A percentile compares a stretch with the other conserved stretches of the same genome.
phyloP scores from a whole-genome alignment of 129 eudicot species.

The Chrysanthemum seticuspe region DNA sequence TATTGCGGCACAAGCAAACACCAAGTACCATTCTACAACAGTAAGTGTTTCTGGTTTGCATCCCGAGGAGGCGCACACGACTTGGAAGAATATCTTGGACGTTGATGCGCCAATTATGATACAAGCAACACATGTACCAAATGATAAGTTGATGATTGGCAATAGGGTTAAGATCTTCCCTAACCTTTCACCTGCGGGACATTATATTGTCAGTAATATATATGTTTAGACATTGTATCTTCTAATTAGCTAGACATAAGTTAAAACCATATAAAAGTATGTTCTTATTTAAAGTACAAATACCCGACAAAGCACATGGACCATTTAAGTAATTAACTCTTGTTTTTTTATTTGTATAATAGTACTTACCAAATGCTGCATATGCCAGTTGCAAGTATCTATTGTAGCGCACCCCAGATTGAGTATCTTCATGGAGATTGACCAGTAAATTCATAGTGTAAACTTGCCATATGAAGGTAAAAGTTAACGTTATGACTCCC shows the following conservation, averaged over 20 bases:
- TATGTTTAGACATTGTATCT: not conserved
- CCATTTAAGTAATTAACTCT: no score
- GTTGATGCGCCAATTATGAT: slow-evolving; percentile 11
- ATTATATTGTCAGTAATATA: not conserved
- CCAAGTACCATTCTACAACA: slow-evolving; percentile 5
- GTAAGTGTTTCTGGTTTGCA: not conserved
- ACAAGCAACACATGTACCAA: not conserved
- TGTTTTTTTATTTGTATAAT: no score
- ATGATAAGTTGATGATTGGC: slow-evolving; percentile 2
- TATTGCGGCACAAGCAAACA: slow-evolving; percentile 6
- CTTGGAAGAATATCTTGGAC: not conserved
- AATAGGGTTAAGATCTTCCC: not conserved
- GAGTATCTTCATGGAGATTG: not conserved
- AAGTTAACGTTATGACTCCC: slow-evolving; percentile 8
- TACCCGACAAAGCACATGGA: no score
- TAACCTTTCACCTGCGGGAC: slow-evolving; percentile 9
- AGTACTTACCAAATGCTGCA: slow-evolving; percentile 2
- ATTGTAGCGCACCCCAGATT: slow-evolving; percentile 2
- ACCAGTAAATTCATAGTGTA: slow-evolving; percentile 2
- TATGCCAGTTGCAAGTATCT: slow-evolving; percentile 9
- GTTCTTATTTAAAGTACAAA: no score
- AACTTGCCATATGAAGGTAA: slow-evolving; percentile 3
- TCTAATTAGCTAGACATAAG: no score
- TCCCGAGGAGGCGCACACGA: not conserved
- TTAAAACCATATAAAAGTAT: no score